Percentiles rank a stretch among this genome's conserved stretches.
phyloP scores from a whole-genome alignment of 768 basidiomycete genomes.

The Ramaria sp. region DNA sequence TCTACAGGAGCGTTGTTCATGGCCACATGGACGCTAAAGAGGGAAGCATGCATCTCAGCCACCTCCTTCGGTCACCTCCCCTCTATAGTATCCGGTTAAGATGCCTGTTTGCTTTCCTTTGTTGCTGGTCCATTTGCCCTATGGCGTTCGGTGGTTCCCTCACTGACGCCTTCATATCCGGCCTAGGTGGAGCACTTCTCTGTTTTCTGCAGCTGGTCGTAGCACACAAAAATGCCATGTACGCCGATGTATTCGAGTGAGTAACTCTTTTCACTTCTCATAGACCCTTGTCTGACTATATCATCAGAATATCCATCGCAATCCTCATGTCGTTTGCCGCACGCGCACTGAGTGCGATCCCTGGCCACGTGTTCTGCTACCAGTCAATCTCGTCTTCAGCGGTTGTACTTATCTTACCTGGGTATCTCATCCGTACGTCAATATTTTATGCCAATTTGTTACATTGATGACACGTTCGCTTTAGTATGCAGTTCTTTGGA shows the following conservation, averaged over 20 bases:
- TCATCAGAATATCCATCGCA: constrained; percentile 66
- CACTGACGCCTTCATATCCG: constrained; percentile 79
- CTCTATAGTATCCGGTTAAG: constrained; percentile 54
- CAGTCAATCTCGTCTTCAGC: constrained; percentile 82
- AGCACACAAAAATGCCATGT: constrained; percentile 66
- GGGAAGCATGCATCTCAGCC: constrained; percentile 54
- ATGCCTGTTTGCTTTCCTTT: constrained; percentile 54
- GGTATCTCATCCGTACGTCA: constrained; percentile 65
- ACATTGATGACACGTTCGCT: constrained; percentile 9
- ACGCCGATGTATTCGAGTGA: constrained; percentile 89
- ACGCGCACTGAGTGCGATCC: constrained; percentile 73
- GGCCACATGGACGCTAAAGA: constrained; percentile 81
- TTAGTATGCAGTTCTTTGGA: constrained; percentile 75
- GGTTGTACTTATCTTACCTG: constrained; percentile 85
- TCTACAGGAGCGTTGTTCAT: constrained; percentile 85
- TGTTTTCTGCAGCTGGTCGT: constrained; percentile 63
- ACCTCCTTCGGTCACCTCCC: constrained; percentile 51
- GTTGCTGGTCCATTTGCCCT: constrained; percentile 73
- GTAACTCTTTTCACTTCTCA: constrained; percentile 18
- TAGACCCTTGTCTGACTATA: constrained; percentile 5
- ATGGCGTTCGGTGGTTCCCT: constrained; percentile 79
- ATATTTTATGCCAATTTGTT: not conserved
- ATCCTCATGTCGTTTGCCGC: constrained; percentile 74
- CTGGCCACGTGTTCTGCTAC: constrained; percentile 79
- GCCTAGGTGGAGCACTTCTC: constrained; percentile 54